Conservation (phyloP, 2,329 filamentous ascomycete species). For the Paraconiothyrium sp. region DNA sequence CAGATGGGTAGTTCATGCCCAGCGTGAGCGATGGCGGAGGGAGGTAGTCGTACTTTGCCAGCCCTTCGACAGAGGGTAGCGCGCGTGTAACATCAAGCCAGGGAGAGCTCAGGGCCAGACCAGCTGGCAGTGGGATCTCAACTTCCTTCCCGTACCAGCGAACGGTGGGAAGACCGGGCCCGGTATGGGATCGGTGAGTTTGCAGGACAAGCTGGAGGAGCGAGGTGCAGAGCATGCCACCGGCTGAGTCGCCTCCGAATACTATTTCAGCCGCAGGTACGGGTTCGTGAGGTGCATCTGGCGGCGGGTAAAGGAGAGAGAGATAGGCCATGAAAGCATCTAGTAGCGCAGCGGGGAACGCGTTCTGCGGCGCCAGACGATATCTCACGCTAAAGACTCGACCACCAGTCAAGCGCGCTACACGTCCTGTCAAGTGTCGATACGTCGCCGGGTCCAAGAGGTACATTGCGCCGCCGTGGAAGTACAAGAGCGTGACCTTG, state of each 20-base stretch:
- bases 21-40: constrained; percentile 53
- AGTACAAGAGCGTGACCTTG: constrained; percentile 73
- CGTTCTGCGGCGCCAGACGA: constrained; percentile 75
- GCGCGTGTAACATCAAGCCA: constrained; percentile 77
- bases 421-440: constrained; percentile 64
- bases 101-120: constrained; percentile 69
- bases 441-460: constrained; percentile 76
- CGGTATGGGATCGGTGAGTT: constrained; percentile 56
- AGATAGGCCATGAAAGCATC: constrained; percentile 79
- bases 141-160: constrained; percentile 69
- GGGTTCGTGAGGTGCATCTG: constrained; percentile 71
- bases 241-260: constrained; percentile 78
- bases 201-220: constrained; percentile 76
- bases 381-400: constrained; percentile 78
- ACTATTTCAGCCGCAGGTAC: constrained; percentile 73
- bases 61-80: constrained; percentile 64
- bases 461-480: constrained; percentile 80
- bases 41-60: constrained; percentile 71
- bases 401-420: constrained; percentile 74
- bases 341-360: constrained; percentile 78
- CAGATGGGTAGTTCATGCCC: constrained; percentile 55
- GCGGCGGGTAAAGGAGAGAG: constrained; percentile 75
- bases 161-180: constrained; percentile 57
- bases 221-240: constrained; percentile 74
- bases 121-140: constrained; percentile 72